Conservation (phyloP, 1,139 yeast species). For the Candida buenavistaensis region DNA sequence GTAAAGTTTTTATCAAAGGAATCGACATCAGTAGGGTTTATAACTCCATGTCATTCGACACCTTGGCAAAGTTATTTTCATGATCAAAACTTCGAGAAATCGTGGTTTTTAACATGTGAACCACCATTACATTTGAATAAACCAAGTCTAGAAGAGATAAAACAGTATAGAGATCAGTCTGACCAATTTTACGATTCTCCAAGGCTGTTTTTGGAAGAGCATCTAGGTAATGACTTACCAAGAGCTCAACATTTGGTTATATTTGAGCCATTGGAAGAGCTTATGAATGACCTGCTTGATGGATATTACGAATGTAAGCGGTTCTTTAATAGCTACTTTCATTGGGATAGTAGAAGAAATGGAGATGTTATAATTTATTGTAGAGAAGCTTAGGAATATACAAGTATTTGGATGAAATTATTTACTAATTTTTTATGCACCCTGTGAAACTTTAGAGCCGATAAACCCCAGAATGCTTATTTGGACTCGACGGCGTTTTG, state of each 20-base stretch:
- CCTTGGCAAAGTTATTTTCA: slow-evolving; percentile 92
- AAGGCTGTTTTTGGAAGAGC: slow-evolving; percentile 38
- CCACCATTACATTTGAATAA: slow-evolving; percentile 65
- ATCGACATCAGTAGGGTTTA: slow-evolving; percentile 61
- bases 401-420: neutral
- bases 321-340: slow-evolving; percentile 76
- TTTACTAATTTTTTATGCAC: no score
- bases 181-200: slow-evolving; percentile 80
- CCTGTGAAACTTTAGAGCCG: no score
- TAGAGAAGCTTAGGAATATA: slow-evolving; percentile 1
- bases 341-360: slow-evolving; percentile 79
- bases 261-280: slow-evolving; percentile 61
- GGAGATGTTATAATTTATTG: slow-evolving; percentile 75
- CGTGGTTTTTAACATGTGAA: slow-evolving; percentile 87
- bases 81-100: slow-evolving; percentile 38
- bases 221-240: slow-evolving; percentile 19
- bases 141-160: slow-evolving; percentile 26
- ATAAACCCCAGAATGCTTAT: no score
- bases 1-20: slow-evolving; percentile 51
- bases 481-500: no score
- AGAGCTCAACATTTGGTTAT: slow-evolving; percentile 58
- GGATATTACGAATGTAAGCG: slow-evolving; percentile 47
- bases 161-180: slow-evolving; percentile 75
- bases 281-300: slow-evolving; percentile 32
- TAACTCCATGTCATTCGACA: slow-evolving; percentile 96